Percentiles rank a stretch among this genome's conserved stretches.
Evolutionary conservation across 192 early-diverging fungal genomes (phyloP).

Genomic region (Coemansia sp.): DNA sequence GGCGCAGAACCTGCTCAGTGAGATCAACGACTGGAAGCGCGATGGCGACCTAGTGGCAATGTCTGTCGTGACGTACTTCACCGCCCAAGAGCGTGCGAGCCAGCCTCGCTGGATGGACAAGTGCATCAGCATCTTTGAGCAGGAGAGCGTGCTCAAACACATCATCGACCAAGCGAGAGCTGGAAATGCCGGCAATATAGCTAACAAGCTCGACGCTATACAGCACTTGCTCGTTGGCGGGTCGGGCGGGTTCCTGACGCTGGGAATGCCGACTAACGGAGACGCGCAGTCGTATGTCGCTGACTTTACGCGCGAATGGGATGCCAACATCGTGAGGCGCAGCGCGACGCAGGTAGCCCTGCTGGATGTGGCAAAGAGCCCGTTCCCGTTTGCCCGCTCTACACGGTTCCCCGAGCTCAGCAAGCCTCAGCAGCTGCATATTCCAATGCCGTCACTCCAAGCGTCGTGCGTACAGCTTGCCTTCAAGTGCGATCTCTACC

Average conservation of each 20-base stretch:
- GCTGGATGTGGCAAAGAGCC: neutral
- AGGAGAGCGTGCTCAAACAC: conserved; percentile 65
- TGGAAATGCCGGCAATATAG: conserved; percentile 10
- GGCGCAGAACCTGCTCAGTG: conserved; percentile 70
- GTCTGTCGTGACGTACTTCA: conserved; percentile 55
- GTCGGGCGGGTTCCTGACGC: conserved; percentile 19
- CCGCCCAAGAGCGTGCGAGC: conserved; percentile 34
- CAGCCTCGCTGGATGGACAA: conserved; percentile 59
- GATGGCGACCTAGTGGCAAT: conserved; percentile 62
- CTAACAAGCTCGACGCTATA: conserved; percentile 15
- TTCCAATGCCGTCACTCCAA: conserved; percentile 55
- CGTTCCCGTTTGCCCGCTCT: conserved; percentile 53
- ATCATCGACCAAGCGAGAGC: conserved; percentile 32
- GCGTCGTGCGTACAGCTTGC: conserved; percentile 49
- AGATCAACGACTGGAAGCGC: conserved; percentile 69
- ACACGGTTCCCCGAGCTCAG: conserved; percentile 45
- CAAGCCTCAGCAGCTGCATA: conserved; percentile 47
- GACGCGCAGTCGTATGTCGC: conserved; percentile 18
- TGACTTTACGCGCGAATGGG: conserved; percentile 30
- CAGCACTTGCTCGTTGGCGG: conserved; percentile 6
- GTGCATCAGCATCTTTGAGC: conserved; percentile 68
- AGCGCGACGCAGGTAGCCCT: neutral
- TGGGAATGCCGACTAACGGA: conserved; percentile 14
- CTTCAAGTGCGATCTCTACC: conserved; percentile 47
- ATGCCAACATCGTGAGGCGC: conserved; percentile 8